Evolutionary conservation across 192 early-diverging fungal genomes (phyloP).

Genomic region (Linnemannia schmuckeri): DNA sequence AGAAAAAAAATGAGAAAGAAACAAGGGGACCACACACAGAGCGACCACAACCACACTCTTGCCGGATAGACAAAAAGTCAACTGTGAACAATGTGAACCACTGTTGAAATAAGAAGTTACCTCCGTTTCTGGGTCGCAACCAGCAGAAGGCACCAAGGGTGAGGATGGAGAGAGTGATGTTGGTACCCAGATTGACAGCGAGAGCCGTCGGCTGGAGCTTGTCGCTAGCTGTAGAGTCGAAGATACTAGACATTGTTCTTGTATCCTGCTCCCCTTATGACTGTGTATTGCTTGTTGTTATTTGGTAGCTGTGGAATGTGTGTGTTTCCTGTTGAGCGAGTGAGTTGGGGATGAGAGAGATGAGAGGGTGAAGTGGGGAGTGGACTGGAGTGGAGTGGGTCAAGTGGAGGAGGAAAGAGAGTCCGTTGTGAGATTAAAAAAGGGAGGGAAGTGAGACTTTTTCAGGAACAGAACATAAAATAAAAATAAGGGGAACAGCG

Average conservation of each 20-base stretch:
- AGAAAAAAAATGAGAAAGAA: not conserved
- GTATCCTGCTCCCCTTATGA: not conserved
- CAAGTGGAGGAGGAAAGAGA: conserved; percentile 4
- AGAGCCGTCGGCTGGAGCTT: conserved; percentile 31
- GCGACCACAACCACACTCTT: no score
- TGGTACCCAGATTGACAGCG: conserved; percentile 49
- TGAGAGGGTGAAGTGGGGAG: conserved; percentile 17
- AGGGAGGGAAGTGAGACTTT: not conserved
- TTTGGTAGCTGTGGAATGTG: no score
- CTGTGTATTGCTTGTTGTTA: not conserved
- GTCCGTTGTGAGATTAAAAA: no score
- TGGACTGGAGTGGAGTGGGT: not conserved
- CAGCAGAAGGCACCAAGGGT: conserved; percentile 52
- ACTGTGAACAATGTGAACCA: not conserved
- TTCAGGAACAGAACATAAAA: not conserved
- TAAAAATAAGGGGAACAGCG: not conserved
- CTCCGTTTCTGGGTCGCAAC: conserved; percentile 54
- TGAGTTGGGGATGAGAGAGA: no score
- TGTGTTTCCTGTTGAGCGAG: not conserved
- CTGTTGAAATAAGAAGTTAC: conserved; percentile 1
- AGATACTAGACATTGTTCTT: conserved; percentile 17
- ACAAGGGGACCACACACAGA: not conserved
- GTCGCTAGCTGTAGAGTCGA: not conserved
- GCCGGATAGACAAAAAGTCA: no score
- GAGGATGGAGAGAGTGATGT: conserved; percentile 35